Conservation (phyloP, 1,284 basidiomycete genomes). For the Clitocybe nebularis region DNA sequence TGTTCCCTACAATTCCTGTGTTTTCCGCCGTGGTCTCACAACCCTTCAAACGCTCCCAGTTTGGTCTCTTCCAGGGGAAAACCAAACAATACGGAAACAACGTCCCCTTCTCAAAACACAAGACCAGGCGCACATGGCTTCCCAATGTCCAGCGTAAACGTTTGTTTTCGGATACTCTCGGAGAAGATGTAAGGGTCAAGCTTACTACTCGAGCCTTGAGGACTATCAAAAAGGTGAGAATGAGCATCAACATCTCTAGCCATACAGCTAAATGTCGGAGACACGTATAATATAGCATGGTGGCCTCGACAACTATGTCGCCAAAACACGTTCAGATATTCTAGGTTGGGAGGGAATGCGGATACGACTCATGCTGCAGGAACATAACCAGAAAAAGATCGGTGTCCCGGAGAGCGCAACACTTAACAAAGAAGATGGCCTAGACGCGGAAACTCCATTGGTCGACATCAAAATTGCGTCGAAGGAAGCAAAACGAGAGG, state of each 20-base stretch:
- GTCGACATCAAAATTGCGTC: constrained; percentile 13
- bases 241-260: constrained; percentile 4
- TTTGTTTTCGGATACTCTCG: constrained; percentile 63
- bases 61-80: constrained; percentile 79
- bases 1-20: constrained; percentile 26
- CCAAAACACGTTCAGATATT: constrained; percentile 58
- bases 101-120: constrained; percentile 86
- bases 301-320: constrained; percentile 77
- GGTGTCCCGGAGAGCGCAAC: constrained; percentile 3
- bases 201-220: constrained; percentile 71
- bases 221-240: constrained; percentile 77
- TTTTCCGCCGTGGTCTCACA: constrained; percentile 41
- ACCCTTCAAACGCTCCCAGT: constrained; percentile 74
- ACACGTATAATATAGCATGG: constrained; percentile 46
- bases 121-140: constrained; percentile 88
- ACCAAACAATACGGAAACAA: constrained; percentile 83
- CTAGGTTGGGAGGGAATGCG: constrained; percentile 76
- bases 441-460: constrained; percentile 7
- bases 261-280: constrained; percentile 2
- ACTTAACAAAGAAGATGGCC: constrained; percentile 5
- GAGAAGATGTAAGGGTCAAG: constrained; percentile 56
- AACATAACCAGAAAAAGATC: constrained; percentile 29
- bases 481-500: constrained; percentile 10
- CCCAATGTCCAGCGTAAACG: constrained; percentile 82
- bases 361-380: constrained; percentile 58